A percentile compares a stretch with the other conserved stretches of the same genome.
Evolutionary conservation across 2,329 filamentous ascomycete species (phyloP).

Genomic region (Apiospora koreana): DNA sequence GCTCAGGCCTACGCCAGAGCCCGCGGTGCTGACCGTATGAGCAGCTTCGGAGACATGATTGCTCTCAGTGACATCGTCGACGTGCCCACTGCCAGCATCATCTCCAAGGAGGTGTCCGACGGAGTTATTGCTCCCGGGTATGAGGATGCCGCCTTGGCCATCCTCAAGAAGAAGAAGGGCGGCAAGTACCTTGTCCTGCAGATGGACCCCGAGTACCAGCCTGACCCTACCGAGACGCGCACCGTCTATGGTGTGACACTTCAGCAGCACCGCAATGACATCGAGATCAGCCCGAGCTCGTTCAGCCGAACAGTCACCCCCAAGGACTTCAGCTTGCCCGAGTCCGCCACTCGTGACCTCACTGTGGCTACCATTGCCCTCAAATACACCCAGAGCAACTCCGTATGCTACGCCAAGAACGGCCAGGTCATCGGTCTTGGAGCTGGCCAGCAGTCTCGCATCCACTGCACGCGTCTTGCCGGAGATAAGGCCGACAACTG

Average conservation of each 20-base stretch:
- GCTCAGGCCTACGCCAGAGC: constrained; percentile 96
- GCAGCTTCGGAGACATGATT: constrained; percentile 95
- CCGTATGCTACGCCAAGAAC: constrained; percentile 93
- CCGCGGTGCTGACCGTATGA: constrained; percentile 96
- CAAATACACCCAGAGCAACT: constrained; percentile 99
- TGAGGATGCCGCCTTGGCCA: constrained; percentile 79
- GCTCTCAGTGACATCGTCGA: constrained; percentile 91
- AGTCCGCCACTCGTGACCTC: constrained; percentile 82
- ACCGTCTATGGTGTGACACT: constrained; percentile 90
- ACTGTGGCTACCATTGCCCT: constrained; percentile 95
- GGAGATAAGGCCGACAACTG: constrained; percentile 99
- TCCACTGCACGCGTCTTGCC: constrained; percentile 96
- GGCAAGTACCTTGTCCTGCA: constrained; percentile 95
- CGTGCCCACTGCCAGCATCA: constrained; percentile 92
- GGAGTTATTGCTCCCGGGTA: constrained; percentile 93
- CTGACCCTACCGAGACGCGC: constrained; percentile 77
- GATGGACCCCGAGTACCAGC: constrained; percentile 86
- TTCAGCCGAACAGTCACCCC: constrained; percentile 87
- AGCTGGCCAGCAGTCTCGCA: constrained; percentile 94
- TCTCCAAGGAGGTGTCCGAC: constrained; percentile 96
- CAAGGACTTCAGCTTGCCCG: constrained; percentile 76
- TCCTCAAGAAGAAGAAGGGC: constrained; percentile 97
- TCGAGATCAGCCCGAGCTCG: constrained; percentile 79
- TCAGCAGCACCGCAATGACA: constrained; percentile 90
- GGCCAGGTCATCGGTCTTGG: constrained; percentile 93